Evolutionary conservation across 2,329 filamentous ascomycete genomes (phyloP).

Genomic region (Tolypocladium album): DNA sequence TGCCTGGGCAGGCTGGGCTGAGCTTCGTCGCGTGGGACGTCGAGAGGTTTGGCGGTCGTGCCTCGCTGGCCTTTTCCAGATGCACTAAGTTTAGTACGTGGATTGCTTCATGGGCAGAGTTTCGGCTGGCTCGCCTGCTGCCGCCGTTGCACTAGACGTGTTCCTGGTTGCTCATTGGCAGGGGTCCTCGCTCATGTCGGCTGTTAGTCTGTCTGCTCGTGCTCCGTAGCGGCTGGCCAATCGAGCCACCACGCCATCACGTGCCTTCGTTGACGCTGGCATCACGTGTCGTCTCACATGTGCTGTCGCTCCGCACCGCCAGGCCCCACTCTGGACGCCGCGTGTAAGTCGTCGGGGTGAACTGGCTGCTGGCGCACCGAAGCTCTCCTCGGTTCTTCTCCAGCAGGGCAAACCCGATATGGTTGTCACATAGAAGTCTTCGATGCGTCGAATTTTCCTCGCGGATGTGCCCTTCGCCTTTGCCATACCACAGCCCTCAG

Average conservation of each 20-base stretch:
- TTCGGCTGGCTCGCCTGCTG: not conserved
- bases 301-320: not conserved
- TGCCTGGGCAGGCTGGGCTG: not conserved
- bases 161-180: slow-evolving; percentile 1
- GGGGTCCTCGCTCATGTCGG: not conserved
- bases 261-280: not conserved
- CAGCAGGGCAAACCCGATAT: not conserved
- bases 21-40: not conserved
- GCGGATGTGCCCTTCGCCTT: not conserved
- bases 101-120: not conserved
- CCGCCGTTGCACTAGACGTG: not conserved
- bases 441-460: not conserved
- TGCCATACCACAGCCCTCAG: too few species aligned
- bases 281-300: not conserved
- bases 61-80: slow-evolving; percentile 4
- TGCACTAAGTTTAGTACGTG: not conserved
- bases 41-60: slow-evolving; percentile 1
- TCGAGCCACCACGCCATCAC: not conserved
- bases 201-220: not conserved
- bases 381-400: not conserved
- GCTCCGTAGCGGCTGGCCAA: not conserved
- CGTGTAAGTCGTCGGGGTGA: not conserved
- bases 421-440: not conserved
- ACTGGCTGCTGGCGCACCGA: not conserved
- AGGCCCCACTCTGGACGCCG: not conserved